Percentiles rank a stretch among this genome's conserved stretches.
Evolutionary conservation across 2,329 filamentous ascomycete genomes (phyloP).

Genomic region (Alternaria novae-zelandiae): DNA sequence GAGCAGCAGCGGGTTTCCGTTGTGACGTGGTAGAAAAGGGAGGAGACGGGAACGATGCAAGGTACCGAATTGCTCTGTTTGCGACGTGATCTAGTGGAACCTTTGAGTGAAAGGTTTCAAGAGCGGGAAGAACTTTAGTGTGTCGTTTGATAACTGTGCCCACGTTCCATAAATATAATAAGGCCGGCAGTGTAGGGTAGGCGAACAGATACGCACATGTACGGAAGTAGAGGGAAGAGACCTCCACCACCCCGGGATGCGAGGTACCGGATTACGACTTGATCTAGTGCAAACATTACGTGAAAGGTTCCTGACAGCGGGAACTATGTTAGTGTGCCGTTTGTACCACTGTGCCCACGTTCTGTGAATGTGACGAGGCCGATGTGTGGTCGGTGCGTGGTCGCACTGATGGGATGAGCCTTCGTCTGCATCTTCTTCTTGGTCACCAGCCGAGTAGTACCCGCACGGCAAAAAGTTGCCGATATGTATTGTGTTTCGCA

Average conservation of each 20-base stretch:
- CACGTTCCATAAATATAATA: neutral
- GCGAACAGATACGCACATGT: neutral
- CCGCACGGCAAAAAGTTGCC: neutral
- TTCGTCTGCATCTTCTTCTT: neutral
- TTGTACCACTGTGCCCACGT: slow-evolving; percentile 1
- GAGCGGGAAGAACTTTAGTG: neutral
- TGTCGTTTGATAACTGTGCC: neutral
- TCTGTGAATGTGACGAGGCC: neutral
- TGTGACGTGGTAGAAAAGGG: neutral
- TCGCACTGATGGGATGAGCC: neutral
- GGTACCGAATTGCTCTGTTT: neutral
- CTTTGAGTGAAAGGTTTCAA: neutral
- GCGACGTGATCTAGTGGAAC: neutral
- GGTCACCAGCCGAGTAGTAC: neutral
- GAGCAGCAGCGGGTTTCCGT: neutral
- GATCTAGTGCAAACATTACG: neutral
- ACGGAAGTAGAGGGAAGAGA: neutral
- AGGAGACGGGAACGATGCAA: too few relatives aligned
- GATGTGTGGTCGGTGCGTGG: neutral
- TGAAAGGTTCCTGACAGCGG: neutral
- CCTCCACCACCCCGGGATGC: too few relatives aligned
- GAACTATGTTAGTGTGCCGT: neutral
- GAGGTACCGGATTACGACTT: neutral
- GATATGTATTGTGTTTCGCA: too few relatives aligned
- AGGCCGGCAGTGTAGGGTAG: neutral